Base-by-base conservation (phyloP, 1,284 basidiomycete genomes). In the Ganoderma leucocontextum region DNA sequence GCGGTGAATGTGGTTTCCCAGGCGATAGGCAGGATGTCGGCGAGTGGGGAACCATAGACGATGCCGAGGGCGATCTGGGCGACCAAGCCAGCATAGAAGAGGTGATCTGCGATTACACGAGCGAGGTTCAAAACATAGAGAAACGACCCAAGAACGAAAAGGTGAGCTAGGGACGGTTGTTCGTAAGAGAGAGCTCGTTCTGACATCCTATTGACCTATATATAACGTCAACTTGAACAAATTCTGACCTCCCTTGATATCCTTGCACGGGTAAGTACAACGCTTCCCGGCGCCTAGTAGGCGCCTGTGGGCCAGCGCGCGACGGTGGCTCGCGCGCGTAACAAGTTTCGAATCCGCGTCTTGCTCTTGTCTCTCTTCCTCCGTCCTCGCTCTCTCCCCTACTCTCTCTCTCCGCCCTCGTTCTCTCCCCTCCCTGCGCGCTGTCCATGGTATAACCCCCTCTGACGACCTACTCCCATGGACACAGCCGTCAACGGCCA, bases 1-100 rank as follows among this genome's bases (percentile, higher is more conserved):
- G 78, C 76, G 7, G 83, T 79, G 63, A 87, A 80, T 0, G 84
- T 80, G 10, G 79, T 73, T 69, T 86, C 77, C 81, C 83, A 84
- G 8, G 76, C 74, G 0, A 66, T 12, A 0, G 80, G 78, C 0
- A 88, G 75, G 63, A 87, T 82, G 36, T 76, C 78, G 0, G 80
- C 83, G 0, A 87, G 73, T 0, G 87, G 86, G 4, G 80, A 70
- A n/a, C 78, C 78, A 60, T 82, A 87, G 35, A 87, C 75, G 69
- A 86, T 82, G 6, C 87, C 86, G 2, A 87, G 75, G 0, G 80
- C 72, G 17, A 87, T 82, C 64, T 86, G 81, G 4, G 85, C 85
- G 13, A 87, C 68, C 12, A 79, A 66, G 2, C 75, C 76, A 8
- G 72, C 77, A 62, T 76, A 61, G 6, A 78, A 47, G 0, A 71